phyloP scores from a whole-genome alignment of 2,329 filamentous ascomycete species.

The Penicillium hordei region DNA sequence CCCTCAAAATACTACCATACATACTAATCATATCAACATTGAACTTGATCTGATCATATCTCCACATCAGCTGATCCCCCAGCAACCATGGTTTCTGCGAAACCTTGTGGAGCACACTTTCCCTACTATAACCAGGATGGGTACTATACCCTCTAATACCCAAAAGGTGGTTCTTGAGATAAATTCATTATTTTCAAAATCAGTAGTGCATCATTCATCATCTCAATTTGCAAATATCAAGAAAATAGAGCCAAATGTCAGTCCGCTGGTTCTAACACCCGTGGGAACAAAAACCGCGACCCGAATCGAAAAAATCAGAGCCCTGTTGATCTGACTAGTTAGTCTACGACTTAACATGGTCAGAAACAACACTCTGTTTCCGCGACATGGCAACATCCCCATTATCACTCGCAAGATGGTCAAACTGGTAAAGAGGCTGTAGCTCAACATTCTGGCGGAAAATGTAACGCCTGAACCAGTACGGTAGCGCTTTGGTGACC shows the following conservation, averaged over 20 bases:
- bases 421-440: conserved; percentile 55
- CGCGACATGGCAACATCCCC: background rate
- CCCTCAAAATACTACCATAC: background rate
- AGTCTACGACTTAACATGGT: conserved; percentile 5
- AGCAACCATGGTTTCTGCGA: conserved; percentile 21
- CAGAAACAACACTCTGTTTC: conserved; percentile 1
- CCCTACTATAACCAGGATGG: background rate
- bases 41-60: background rate
- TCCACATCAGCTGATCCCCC: conserved; percentile 22
- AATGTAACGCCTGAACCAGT: conserved; percentile 60
- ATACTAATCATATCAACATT: background rate
- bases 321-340: background rate
- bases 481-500: conserved; percentile 57
- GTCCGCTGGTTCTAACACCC: background rate
- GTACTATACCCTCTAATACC: too few relatives aligned
- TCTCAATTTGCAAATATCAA: background rate
- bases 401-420: conserved; percentile 8
- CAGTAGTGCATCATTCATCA: too few relatives aligned
- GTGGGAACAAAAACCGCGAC: background rate
- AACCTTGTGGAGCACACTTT: conserved; percentile 13
- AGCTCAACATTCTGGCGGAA: conserved; percentile 50
- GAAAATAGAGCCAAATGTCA: background rate
- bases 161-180: background rate
- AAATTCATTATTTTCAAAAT: background rate
- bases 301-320: background rate